These are phyloP conservation scores for Smittium mucronatum DNA, from an alignment of 371 early-diverging fungal genomes.

Conservation along the genomic window DNA sequence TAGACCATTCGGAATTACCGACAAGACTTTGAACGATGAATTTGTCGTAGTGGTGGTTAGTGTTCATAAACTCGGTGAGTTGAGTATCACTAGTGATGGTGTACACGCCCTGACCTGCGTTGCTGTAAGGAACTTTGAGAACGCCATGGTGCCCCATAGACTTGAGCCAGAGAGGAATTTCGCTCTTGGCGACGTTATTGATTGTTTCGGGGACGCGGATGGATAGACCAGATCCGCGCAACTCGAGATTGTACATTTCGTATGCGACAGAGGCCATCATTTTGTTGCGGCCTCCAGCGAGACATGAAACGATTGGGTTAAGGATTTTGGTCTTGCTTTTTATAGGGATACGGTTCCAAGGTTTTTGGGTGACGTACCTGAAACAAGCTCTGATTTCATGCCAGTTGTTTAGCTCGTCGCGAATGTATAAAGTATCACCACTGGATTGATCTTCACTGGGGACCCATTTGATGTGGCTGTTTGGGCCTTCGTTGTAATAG, in stretches of 20 bases:
- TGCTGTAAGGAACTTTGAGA: constrained; percentile 84
- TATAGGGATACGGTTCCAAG: constrained; percentile 83
- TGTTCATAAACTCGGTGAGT: constrained; percentile 58
- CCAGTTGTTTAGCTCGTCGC: constrained; percentile 57
- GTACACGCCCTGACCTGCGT: constrained; percentile 89
- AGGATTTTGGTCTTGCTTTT: constrained; percentile 70
- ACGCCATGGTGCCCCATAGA: constrained; percentile 87
- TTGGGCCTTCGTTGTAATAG: constrained; percentile 57
- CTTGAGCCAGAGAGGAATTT: constrained; percentile 75
- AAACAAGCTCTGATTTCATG: constrained; percentile 83
- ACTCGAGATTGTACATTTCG: constrained; percentile 77
- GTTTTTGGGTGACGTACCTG: constrained; percentile 84
- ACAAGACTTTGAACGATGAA: constrained; percentile 88
- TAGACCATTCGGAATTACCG: constrained; percentile 85
- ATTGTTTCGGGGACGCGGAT: constrained; percentile 86
- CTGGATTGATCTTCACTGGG: constrained; percentile 33
- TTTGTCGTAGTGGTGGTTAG: constrained; percentile 82
- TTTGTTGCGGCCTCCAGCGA: constrained; percentile 89
- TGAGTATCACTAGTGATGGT: constrained; percentile 74
- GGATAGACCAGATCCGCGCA: constrained; percentile 47
- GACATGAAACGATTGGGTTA: constrained; percentile 77
- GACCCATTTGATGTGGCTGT: constrained; percentile 40
- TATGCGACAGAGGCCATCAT: constrained; percentile 92
- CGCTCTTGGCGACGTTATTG: constrained; percentile 70
- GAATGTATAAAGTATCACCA: constrained; percentile 67